Evolutionary conservation across 108 stramenopile species (phyloP), one percentile per base, ranked within the genome.

Genomic region (Conticribra guillardii): DNA sequence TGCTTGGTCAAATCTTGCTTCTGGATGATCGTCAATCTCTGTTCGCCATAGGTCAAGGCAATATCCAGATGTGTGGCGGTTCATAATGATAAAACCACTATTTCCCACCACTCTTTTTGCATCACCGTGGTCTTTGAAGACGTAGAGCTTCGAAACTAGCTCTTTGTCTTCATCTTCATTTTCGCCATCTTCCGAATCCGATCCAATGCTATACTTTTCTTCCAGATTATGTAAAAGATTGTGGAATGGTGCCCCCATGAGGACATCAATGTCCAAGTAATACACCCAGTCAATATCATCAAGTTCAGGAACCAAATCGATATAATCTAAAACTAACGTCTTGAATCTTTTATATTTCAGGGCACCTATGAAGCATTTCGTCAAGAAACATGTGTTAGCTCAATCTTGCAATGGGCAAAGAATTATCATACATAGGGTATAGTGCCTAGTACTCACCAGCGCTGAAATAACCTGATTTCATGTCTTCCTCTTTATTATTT

Each of bases 251-350:
- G 31, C 56, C 22, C 79, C 79, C 11, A 67, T 72, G 44, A 80
- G 45, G 24, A 80, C 62, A 46, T 80, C 79, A 62, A 80, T 74
- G 55, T 80, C 79, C 34, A 80, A 48, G 47, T 80, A 80, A 37
- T 74, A 74, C 1, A 80, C 47, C 32, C 49, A 52, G 14, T 74
- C 26, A 0, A 80, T 67, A 2, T 49, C 18, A 46, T 49, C 41
- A 4, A 73, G 59, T 22, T 60, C 37, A n/a, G 32, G 27, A 33
- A 68, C 67, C 44, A 67, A 49, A 15, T 27, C 31, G 15, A 74
- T 23, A 49, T 80, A 80, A 23, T 80, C 79, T 57, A 80, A 62
- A 15, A 80, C 29, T 41, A 47, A 69, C 24, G 79, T 80, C 52
- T 80, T 80, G 73, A 80, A 80, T 0, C 79, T 48, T 21, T 80